Evolutionary conservation across 1,139 yeast species (phyloP), one percentile per base, ranked within the genome.

Genomic region (Yarrowia galli): DNA sequence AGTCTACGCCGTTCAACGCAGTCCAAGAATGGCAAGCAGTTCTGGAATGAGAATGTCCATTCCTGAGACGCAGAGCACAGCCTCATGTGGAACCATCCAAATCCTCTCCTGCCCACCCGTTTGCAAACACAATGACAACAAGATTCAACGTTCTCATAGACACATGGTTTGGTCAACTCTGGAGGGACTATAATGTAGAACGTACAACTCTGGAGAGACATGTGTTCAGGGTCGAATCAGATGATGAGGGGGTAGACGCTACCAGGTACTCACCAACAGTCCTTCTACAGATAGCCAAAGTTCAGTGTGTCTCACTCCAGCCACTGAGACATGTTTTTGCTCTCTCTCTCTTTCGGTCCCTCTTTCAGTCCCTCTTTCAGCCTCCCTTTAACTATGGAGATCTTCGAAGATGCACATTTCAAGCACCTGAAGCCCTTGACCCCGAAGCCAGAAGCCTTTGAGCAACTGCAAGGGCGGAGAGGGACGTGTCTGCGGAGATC

Each of bases 401-500:
- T 45, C 38, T 28, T 8, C 22, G 38, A 18, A n/a, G 38, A 48
- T 45, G 32, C 32, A 28, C 32, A 3, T 25, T 3, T 3, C 6
- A 25, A 25, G 28, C 28, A 25, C 28, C 28, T 25, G 28, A n/a
- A 7, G 28, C 28, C 32, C 32, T 28, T 28, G 32, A 28, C 43
- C n/a, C n/a, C n/a, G n/a, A n/a, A n/a, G n/a, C n/a, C n/a, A n/a
- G n/a, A 6, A 9, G 22, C 13, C 6, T 15, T 42, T 13, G 16
- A 20, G 25, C 25, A 28, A 48, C 18, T 48, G 54, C 54, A 28
- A 48, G 54, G 54, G 38, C 38, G 54, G 54, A 48, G 38, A 18
- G 23, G 10, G 54, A 28, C 54, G 54, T 28, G 54, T 48, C 38
- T 28, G 23, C 54, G 54, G 51, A n/a, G 54, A 48, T 48, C 36